Evolutionary conservation across 495 filamentous ascomycete species (phyloP), one percentile per base, ranked within the genome.

Genomic region (Melanomma pulvis-pyrius): DNA sequence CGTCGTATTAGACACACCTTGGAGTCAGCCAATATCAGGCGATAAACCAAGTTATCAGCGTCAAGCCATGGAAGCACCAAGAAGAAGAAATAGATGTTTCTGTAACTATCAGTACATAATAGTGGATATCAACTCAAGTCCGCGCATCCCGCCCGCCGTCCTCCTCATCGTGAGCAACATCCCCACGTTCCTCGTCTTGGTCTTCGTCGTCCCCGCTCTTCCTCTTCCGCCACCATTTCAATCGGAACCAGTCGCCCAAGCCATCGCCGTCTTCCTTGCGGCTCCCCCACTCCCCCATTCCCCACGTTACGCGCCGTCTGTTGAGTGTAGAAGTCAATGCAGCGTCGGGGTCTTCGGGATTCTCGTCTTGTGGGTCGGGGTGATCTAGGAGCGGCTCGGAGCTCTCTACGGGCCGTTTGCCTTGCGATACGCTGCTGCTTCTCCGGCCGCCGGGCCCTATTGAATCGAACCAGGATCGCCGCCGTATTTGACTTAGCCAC

Each of bases 191-290:
- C n/a, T 30, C 44, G 25, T 52, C 19, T 25, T 58, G 59, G 17
- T 67, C 65, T 24, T 56, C 49, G n/a, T 68, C 53, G 19, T 26
- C 56, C 1, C 68, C 65, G 61, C 62, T 63, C 71, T 61, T 54
- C 39, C 65, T 68, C 71, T 71, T 71, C 32, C 62, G 63, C 71
- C 71, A 74, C 69, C 69, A 74, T 28, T 65, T 69, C 65, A 74
- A 36, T 32, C 65, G 69, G 41, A 71, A 74, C 71, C 71, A 74
- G 8, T 71, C 64, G n/a, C 65, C 65, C 2, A 68, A n/a, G 17
- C 58, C 63, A 19, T 70, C 63, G 17, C 39, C 39, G 2, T 44
- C 36, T 9, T 57, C 26, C 32, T 47, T 57, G 4, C 61, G 56
- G 39, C 30, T 53, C 12, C 65, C 68, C 25, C 53, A 48, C 48